Evolutionary conservation across 345 rosid species (phyloP).

Genomic region (Boechera divaricarpa): DNA sequence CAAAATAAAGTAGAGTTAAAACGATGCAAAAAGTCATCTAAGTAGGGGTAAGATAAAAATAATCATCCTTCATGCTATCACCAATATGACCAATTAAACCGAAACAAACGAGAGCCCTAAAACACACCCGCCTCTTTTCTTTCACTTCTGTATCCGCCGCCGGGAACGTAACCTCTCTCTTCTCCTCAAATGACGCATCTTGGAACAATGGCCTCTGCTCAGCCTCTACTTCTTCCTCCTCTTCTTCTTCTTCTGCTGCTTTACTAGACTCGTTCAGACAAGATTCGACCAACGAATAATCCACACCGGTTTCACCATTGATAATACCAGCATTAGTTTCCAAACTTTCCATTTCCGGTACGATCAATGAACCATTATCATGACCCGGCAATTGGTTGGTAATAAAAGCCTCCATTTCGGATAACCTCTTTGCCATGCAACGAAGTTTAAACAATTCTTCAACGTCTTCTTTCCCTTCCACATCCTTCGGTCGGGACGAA

Average conservation of each 20-base stretch:
- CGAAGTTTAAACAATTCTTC: constrained; percentile 10
- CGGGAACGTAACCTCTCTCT: neutral
- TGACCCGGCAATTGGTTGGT: neutral
- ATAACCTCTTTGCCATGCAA: constrained; percentile 33
- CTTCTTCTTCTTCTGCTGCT: constrained; percentile 10
- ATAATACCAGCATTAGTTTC: neutral
- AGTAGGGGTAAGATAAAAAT: constrained; percentile 20
- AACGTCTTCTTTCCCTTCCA: constrained; percentile 13
- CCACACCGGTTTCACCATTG: constrained; percentile 21
- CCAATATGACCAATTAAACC: constrained; percentile 25
- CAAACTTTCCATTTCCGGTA: neutral
- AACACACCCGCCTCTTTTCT: constrained; percentile 19
- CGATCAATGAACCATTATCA: neutral
- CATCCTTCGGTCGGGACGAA: neutral
- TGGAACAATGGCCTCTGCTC: constrained; percentile 26
- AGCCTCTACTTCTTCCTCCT: constrained; percentile 13
- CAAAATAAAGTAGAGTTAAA: neutral
- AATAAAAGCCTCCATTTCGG: constrained; percentile 17
- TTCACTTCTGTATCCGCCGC: constrained; percentile 5
- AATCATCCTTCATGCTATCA: constrained; percentile 12
- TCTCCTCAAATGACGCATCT: constrained; percentile 30
- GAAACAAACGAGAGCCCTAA: constrained; percentile 20
- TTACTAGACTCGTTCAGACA: neutral
- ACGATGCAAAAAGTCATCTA: neutral
- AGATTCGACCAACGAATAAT: constrained; percentile 1